Evolutionary conservation across 2,329 filamentous ascomycete genomes (phyloP).

Genomic region (Drechslerella dactyloides): DNA sequence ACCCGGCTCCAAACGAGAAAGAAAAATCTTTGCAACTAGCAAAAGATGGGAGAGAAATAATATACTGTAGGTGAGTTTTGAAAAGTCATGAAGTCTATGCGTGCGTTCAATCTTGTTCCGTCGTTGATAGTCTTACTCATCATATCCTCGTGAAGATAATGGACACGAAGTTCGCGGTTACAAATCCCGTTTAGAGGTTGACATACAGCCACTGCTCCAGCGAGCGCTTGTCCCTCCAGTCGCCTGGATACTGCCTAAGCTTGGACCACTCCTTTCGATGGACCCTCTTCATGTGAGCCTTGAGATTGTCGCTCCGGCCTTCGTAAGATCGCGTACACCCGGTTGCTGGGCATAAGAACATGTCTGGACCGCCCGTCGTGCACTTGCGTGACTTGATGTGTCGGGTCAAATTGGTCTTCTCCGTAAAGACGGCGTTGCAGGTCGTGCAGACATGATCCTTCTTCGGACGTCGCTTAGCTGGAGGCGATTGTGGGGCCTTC

Average conservation of each 20-base stretch:
- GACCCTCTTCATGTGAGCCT: conserved; percentile 49
- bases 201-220: conserved; percentile 16
- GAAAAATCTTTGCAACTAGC: neutral
- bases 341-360: conserved; percentile 45
- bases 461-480: conserved; percentile 24
- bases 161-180: neutral
- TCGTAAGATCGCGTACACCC: conserved; percentile 39
- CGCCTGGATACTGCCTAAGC: conserved; percentile 33
- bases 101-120: conserved; percentile 12
- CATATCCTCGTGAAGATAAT: neutral
- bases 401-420: conserved; percentile 46
- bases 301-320: conserved; percentile 47
- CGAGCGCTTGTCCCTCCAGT: conserved; percentile 34
- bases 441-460: conserved; percentile 36
- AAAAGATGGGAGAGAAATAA: neutral
- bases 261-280: conserved; percentile 44
- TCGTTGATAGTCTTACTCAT: conserved; percentile 7
- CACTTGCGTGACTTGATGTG: conserved; percentile 48
- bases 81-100: conserved; percentile 14
- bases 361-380: conserved; percentile 31
- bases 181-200: neutral
- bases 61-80: neutral
- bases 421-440: conserved; percentile 38
- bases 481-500: conserved; percentile 35
- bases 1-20: neutral